Evolutionary conservation across 257 asterid species (phyloP), one percentile per base, ranked within the genome.

Genomic region (Avicennia marina): DNA sequence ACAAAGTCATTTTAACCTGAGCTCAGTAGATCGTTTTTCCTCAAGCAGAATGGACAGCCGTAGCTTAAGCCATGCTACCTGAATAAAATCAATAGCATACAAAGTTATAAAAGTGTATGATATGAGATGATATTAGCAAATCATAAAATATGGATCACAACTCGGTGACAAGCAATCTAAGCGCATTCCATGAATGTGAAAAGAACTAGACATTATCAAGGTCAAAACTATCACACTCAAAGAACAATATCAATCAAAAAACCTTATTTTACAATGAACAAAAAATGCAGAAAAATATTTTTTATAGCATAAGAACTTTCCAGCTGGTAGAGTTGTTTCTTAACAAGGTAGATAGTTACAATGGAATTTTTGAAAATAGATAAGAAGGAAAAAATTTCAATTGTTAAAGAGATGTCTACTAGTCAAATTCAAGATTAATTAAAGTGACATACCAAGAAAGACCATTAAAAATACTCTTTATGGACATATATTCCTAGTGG

Each of bases 31-130:
- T 68, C 82, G 83, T 72, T 88, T 91, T 72, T 79, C 94, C 80
- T 91, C 95, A 13, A 88, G 75, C 83, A 88, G 79, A 69, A 85
- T 91, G 84, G 90, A 85, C 71, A 83, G 66, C 78, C 88, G 93
- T 63, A 83, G 93, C 82, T 81, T 88, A 59, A 88, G 87, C 98
- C 96, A 88, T 55, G 75, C 71, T 61, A 76, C 95, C 98, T 90
- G 81, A 71, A 74, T 46, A 68, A 13, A 72, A 65, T 38, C 20
- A 39, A 36, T 43, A 11, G 11, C 66, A 47, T 40, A 29, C 47
- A 40, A 20, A 40, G 66, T 49, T 25, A 20, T 15, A 46, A 59
- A 46, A n/a, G n/a, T n/a, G n/a, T n/a, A n/a, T n/a, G n/a, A n/a
- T n/a, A n/a, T n/a, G n/a, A n/a, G n/a, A n/a, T n/a, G n/a, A n/a